Base-by-base conservation (phyloP, 495 filamentous ascomycete species). In the Penicillium dipodomyicola region DNA sequence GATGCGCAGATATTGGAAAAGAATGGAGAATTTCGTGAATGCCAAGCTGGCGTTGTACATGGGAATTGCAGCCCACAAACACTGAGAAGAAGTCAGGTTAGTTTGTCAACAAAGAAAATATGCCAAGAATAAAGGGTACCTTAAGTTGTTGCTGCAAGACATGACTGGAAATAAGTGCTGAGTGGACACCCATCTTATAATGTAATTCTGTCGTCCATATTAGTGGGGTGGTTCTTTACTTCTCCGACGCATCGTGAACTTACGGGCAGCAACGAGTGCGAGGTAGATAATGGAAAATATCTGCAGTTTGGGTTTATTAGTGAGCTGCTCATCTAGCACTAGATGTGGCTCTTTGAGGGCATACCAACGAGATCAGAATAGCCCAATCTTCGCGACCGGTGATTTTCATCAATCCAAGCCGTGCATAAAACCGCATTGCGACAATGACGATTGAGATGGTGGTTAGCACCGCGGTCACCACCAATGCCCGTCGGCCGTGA, bases 1-100 rank as follows among this genome's bases (percentile, higher is more conserved):
- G 41, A 81, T 74, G 51, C 75, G 72, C 20, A 77, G 67, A 59
- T 80, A 81, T 63, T 77, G 74, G 37, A 79, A 71, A 30, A 79
- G 69, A 49, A 79, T 78, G 50, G 77, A 78, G 57, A 75, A 68
- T 61, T 78, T 79, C 19, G 73, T 76, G 57, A 69, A 71, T 41
- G 56, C 61, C 35, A 75, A 54, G 46, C 72, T 75, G 50, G 71
- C 67, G 33, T 72, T 72, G 58, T 77, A 77, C 49, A 75, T 64
- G n/a, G 73, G 73, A 32, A 76, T 74, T 17, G 72, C 66, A 11
- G 61, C 69, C 72, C 72, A 76, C 27, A 76, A 64, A 25, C 64
- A 64, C 72, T 75, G 37, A 41, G 23, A 19, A 10, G 4, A 14
- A n/a, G 17, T 48, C 14, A 54, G 35, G 3, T 44, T 37, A 27